phyloP scores from a whole-genome alignment of 805 yeast genomes.

The Spathaspora sp. region DNA sequence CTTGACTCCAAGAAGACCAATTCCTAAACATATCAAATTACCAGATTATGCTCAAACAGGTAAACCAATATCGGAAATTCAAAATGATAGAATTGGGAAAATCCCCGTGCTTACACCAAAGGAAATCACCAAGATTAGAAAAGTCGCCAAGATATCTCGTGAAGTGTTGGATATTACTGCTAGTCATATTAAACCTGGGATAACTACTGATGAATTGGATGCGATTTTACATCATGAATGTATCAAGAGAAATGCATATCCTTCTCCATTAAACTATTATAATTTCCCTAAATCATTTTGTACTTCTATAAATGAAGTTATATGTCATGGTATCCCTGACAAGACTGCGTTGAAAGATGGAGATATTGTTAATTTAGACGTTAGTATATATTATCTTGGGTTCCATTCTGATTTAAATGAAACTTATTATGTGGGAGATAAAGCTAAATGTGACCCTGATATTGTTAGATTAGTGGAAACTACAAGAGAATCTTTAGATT shows the following conservation, averaged over 20 bases:
- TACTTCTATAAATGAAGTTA: constrained; percentile 90
- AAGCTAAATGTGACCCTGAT: constrained; percentile 74
- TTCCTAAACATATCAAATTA: constrained; percentile 65
- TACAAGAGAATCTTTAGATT: constrained; percentile 80
- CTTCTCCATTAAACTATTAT: constrained; percentile 92
- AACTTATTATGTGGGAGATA: constrained; percentile 93
- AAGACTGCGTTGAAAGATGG: constrained; percentile 84
- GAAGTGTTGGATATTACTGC: constrained; percentile 91
- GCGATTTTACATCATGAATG: constrained; percentile 83
- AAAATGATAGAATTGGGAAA: constrained; percentile 62
- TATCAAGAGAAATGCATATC: constrained; percentile 84
- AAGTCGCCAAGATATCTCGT: constrained; percentile 73
- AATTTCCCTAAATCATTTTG: constrained; percentile 91
- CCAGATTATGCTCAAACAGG: constrained; percentile 90
- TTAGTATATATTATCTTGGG: constrained; percentile 80
- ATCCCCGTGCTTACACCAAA: constrained; percentile 63
- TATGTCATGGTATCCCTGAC: constrained; percentile 98
- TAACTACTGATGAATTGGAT: constrained; percentile 92
- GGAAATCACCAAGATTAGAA: constrained; percentile 70
- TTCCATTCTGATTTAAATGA: constrained; percentile 94
- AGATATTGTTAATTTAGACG: constrained; percentile 89
- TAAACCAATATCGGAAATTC: constrained; percentile 72
- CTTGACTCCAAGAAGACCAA: constrained; percentile 60
- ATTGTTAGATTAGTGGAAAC: constrained; percentile 84
- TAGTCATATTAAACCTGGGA: constrained; percentile 76